Evolutionary conservation across 176 grass and related monocot species (phyloP), one percentile per base, ranked within the genome.

Genomic region (Chrysopogon serrulatus): DNA sequence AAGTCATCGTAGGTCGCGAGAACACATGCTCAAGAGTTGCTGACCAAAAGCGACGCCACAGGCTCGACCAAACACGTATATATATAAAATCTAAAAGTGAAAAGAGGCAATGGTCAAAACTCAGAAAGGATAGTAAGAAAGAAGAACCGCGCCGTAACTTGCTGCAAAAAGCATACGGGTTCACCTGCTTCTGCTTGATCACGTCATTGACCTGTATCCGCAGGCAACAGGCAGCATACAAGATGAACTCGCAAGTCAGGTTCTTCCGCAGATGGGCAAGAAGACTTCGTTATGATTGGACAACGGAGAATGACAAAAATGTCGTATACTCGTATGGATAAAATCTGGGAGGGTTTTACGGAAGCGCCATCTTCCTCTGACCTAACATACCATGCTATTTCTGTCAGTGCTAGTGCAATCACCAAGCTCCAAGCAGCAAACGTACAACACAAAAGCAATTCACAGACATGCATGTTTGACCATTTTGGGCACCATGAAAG

Each of bases 161-260:
- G 31, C 17, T 9, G 2, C 61, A 32, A 30, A 16, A 7, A 5
- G 2, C n/a, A n/a, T 42, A 49, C 30, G 84, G 1, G 54, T 65
- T 63, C 51, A 73, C 59, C 71, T 65, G 56, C 68, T 39, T 37
- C 67, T 71, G 64, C 74, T 68, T 7, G 10, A 32, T 66, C 47
- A 37, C 60, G 21, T 36, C 43, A 65, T 24, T 48, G 63, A 51
- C 43, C 62, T 51, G 10, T 2, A 56, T 56, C 53, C 21, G 53
- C 21, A 10, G 3, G 43, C 14, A n/a, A n/a, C n/a, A 57, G 26
- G 17, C 19, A 68, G 39, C 40, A 68, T 34, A 61, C 0, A 81
- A 34, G 73, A 53, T 34, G 23, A 73, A 78, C 56, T 64, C 80
- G 56, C 73, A 49, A 83, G 64, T 62, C 63, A 16, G 51, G 86